Conservation (phyloP, 2,329 filamentous ascomycete species). For the Fusarium humuli region DNA sequence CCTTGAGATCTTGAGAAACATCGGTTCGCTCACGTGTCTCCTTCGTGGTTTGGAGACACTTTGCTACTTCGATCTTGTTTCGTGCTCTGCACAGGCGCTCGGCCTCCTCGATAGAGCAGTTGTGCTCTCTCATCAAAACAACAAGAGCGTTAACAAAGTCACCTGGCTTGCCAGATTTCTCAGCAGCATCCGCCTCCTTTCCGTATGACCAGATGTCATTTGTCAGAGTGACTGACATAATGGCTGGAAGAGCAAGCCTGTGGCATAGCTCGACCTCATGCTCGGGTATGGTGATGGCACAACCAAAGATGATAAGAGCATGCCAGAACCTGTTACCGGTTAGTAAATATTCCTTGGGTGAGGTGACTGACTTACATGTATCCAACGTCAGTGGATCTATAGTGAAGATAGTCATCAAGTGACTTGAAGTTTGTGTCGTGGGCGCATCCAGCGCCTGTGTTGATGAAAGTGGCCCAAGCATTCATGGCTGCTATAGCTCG, state of each 20-base stretch:
- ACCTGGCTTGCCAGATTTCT: background rate
- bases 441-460: conserved; percentile 1
- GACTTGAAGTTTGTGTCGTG: conserved; percentile 3
- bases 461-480: background rate
- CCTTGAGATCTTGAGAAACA: background rate
- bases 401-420: conserved; percentile 1
- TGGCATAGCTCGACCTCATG: background rate
- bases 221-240: background rate
- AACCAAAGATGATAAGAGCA: background rate
- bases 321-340: background rate
- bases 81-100: background rate
- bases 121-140: background rate
- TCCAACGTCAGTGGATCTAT: background rate
- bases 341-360: background rate
- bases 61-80: background rate
- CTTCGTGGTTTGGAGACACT: background rate
- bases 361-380: background rate
- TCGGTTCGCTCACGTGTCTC: background rate
- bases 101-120: background rate
- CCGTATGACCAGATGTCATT: background rate
- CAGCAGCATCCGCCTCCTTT: background rate
- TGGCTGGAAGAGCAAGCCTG: background rate
- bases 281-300: background rate
- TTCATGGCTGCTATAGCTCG: conserved; percentile 1
- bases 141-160: background rate